Percentiles rank a stretch among this genome's conserved stretches.
Evolutionary conservation across 2,329 filamentous ascomycete genomes (phyloP).

Genomic region (Xylariaceae sp.): DNA sequence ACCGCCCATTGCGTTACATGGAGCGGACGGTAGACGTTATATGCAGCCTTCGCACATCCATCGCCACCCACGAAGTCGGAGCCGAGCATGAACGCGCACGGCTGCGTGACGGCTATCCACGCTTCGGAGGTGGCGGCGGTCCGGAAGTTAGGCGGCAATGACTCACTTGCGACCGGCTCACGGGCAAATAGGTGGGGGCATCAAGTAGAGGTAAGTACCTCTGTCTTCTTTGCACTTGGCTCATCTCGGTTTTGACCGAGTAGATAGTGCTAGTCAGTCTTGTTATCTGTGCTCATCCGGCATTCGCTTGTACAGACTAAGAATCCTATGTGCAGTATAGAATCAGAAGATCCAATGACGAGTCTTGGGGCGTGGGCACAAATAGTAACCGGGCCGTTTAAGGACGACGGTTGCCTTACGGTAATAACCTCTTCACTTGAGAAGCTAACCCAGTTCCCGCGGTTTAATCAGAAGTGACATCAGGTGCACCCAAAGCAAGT

Average conservation of each 20-base stretch:
- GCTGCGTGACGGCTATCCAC: not conserved
- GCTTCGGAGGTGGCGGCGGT: no score
- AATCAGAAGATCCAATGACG: conserved; percentile 7
- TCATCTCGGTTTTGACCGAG: conserved; percentile 10
- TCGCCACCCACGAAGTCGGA: conserved; percentile 7
- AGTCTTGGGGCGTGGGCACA: conserved; percentile 10
- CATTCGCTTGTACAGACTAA: not conserved
- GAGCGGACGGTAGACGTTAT: not conserved
- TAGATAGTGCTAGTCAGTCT: not conserved
- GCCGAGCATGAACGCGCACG: conserved; percentile 1
- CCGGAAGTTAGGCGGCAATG: no score
- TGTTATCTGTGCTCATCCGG: not conserved
- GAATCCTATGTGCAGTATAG: not conserved
- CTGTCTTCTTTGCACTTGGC: conserved; percentile 2
- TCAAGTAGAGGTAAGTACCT: not conserved
- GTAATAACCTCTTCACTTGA: conserved; percentile 6
- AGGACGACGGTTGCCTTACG: conserved; percentile 6
- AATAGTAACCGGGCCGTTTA: conserved; percentile 20
- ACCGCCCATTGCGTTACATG: not conserved
- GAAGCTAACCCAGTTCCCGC: not conserved
- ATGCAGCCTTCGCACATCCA: conserved; percentile 4
- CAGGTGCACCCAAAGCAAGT: no score
- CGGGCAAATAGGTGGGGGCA: not conserved
- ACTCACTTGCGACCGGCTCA: conserved; percentile 1
- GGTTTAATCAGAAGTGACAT: not conserved